Evolutionary conservation across 306 rosid species (phyloP), one percentile per base, ranked within the genome.

Genomic region (Hylodesmum podocarpum): DNA sequence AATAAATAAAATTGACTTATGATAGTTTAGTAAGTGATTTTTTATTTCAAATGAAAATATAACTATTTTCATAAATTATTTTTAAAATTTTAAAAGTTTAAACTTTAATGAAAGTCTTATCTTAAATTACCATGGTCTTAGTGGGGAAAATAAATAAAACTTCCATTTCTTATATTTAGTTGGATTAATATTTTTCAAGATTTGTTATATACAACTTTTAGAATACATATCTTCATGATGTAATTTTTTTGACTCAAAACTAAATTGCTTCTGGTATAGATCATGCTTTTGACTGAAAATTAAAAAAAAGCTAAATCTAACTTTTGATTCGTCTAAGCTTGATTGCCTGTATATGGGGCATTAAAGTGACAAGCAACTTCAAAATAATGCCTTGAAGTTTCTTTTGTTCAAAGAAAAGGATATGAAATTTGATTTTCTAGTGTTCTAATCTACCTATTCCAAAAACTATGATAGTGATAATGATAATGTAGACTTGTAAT

Each of bases 401-500:
- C 40, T 40, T 24, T 40, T 34, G 34, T 46, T 73, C 25, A 40
- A 64, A 66, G 63, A 65, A 53, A 80, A 62, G 69, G 69, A 18
- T 44, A 61, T 66, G 3, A 1, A 76, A 61, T 66, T 80, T 73
- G 71, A 81, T 81, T 62, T 73, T 57, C 19, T 3, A 21, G 57
- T 55, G 71, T 73, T 67, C 15, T 22, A 62, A 19, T 80, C 71
- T 61, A 37, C 68, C 67, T 63, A 62, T 75, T 81, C 55, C 59
- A 77, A 64, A 73, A 61, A 66, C 22, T 47, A 3, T 41, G 81
- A 78, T 22, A 21, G 71, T 43, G 77, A 78, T 51, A 77, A 67
- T 59, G 78, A 77, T 73, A 73, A 77, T 80, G 55, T 39, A 18
- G 59, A 65, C 76, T 80, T 80, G 80, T 41, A 58, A 80, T 64